These are phyloP conservation scores for Kalmanozyma brasiliensis DNA, from an alignment of 1,284 basidiomycete species.

Conservation along the genomic window DNA sequence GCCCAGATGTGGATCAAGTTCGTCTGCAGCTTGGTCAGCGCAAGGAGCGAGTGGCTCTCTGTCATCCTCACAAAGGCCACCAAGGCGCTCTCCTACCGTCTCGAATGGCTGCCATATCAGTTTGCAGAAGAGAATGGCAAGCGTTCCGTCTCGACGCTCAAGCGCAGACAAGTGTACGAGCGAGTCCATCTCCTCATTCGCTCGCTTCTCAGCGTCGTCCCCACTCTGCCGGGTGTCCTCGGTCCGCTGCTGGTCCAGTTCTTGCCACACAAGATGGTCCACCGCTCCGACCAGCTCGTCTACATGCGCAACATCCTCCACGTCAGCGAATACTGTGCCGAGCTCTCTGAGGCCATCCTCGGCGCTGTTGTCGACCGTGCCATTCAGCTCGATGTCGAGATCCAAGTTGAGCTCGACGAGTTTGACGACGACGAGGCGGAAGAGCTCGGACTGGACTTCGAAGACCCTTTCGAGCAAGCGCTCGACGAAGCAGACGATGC, in stretches of 20 bases:
- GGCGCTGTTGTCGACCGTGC: slow-evolving; percentile 88
- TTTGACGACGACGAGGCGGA: slow-evolving; percentile 73
- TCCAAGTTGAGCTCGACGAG: slow-evolving; percentile 94
- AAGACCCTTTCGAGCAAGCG: slow-evolving; percentile 82
- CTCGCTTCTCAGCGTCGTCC: slow-evolving; percentile 86
- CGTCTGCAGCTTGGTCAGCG: slow-evolving; percentile 89
- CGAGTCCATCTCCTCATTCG: slow-evolving; percentile 85
- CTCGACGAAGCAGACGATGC: slow-evolving; percentile 74
- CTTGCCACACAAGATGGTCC: slow-evolving; percentile 94
- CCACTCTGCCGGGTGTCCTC: slow-evolving; percentile 69
- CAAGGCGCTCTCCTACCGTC: slow-evolving; percentile 75
- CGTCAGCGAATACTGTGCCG: slow-evolving; percentile 88
- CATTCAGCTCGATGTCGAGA: slow-evolving; percentile 96
- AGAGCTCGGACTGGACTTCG: slow-evolving; percentile 70
- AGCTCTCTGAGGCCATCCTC: slow-evolving; percentile 84
- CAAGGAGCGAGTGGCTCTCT: slow-evolving; percentile 90
- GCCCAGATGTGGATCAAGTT: slow-evolving; percentile 74
- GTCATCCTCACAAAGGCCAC: slow-evolving; percentile 83
- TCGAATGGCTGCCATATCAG: slow-evolving; percentile 49
- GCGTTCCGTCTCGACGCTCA: slow-evolving; percentile 32
- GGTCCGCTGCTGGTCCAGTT: slow-evolving; percentile 83
- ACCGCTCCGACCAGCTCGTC: slow-evolving; percentile 81
- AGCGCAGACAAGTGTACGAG: slow-evolving; percentile 82
- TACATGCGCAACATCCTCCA: slow-evolving; percentile 91
- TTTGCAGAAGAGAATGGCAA: slow-evolving; percentile 38